phyloP scores from a whole-genome alignment of 768 basidiomycete species.

The Auricularia cornea region DNA sequence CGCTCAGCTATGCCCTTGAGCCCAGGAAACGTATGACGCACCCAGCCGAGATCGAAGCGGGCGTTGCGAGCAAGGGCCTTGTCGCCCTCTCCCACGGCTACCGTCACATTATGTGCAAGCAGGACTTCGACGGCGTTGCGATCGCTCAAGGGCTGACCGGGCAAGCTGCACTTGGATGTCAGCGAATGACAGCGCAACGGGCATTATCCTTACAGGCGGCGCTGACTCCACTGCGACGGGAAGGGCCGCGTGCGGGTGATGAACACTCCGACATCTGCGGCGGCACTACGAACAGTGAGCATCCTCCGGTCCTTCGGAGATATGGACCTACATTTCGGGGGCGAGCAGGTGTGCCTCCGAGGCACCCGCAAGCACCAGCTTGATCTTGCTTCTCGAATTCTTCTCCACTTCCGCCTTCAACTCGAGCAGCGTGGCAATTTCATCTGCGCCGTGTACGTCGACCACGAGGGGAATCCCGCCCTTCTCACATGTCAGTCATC shows the following conservation, averaged over 20 bases:
- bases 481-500: constrained; percentile 23
- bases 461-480: constrained; percentile 61
- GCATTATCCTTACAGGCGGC: constrained; percentile 15
- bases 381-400: constrained; percentile 43
- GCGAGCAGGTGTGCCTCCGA: constrained; percentile 61
- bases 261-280: constrained; percentile 29
- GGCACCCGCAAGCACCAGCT: constrained; percentile 55
- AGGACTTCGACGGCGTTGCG: constrained; percentile 24
- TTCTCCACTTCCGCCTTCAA: constrained; percentile 62
- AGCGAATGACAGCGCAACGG: not conserved
- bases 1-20: constrained; percentile 19
- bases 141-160: constrained; percentile 29
- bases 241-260: constrained; percentile 27
- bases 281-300: not conserved
- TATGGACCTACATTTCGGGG: constrained; percentile 42
- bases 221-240: constrained; percentile 27
- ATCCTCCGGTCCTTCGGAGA: not conserved
- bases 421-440: constrained; percentile 60
- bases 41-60: constrained; percentile 9
- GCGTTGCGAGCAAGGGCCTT: constrained; percentile 27
- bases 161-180: constrained; percentile 10
- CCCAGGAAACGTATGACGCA: constrained; percentile 19
- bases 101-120: constrained; percentile 24
- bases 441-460: constrained; percentile 59
- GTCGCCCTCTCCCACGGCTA: constrained; percentile 17